Evolutionary conservation across 2,329 filamentous ascomycete genomes (phyloP).

Genomic region (Cladophialophora immunda): DNA sequence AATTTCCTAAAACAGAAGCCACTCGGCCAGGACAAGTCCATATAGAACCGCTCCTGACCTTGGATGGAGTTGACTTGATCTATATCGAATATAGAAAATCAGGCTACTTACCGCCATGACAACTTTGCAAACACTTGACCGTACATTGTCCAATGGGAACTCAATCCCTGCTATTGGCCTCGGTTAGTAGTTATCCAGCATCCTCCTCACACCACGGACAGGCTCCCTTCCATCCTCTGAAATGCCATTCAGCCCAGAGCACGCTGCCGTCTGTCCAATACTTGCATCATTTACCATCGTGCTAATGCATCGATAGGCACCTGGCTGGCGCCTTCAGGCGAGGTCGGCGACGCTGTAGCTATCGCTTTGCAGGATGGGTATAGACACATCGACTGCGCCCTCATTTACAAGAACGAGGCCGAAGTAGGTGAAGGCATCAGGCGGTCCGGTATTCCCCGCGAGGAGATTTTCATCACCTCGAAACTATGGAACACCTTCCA

Average conservation of each 20-base stretch:
- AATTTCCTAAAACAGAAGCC: too few relatives aligned
- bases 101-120: not conserved
- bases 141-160: conserved; percentile 9
- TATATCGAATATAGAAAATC: too few relatives aligned
- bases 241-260: too few relatives aligned
- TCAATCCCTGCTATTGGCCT: conserved; percentile 22
- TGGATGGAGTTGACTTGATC: too few relatives aligned
- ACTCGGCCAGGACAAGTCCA: too few relatives aligned
- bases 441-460: conserved; percentile 76
- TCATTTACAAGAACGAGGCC: conserved; percentile 73
- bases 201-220: not conserved
- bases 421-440: conserved; percentile 82
- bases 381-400: conserved; percentile 64
- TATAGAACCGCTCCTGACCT: too few relatives aligned
- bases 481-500: conserved; percentile 75
- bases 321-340: conserved; percentile 70
- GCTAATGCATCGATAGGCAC: conserved; percentile 19
- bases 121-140: not conserved
- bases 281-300: not conserved
- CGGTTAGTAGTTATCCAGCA: conserved; percentile 18
- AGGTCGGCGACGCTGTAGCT: conserved; percentile 48
- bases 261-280: too few relatives aligned
- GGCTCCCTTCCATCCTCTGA: not conserved
- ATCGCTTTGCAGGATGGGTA: conserved; percentile 61
- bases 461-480: conserved; percentile 82